phyloP scores from a whole-genome alignment of 1,284 basidiomycete genomes.

The Ceratobasidium sp. region DNA sequence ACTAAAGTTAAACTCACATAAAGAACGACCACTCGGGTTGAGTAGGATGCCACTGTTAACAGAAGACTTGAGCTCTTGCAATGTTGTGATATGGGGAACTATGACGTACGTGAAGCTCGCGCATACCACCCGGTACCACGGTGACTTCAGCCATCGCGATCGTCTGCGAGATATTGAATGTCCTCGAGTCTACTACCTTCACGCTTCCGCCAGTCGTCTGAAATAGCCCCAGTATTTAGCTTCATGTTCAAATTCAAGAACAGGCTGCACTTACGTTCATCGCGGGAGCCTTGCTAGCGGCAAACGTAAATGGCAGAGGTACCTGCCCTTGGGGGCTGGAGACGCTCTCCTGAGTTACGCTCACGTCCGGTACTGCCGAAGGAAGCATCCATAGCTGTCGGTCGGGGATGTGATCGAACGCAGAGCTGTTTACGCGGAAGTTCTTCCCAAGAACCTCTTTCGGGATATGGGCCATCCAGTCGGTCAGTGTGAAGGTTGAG shows the following conservation, averaged over 20 bases:
- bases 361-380: conserved; percentile 4
- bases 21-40: too few species aligned
- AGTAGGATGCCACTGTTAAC: too few species aligned
- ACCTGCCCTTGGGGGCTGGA: conserved; percentile 63
- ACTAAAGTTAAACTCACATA: too few species aligned
- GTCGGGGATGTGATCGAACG: conserved; percentile 54
- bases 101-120: conserved; percentile 67
- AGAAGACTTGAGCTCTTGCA: too few species aligned
- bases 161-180: conserved; percentile 17
- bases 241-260: not conserved
- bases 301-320: conserved; percentile 64
- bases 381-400: conserved; percentile 52
- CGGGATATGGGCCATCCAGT: conserved; percentile 63
- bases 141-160: conserved; percentile 24
- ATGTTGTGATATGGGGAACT: too few species aligned
- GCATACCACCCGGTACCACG: conserved; percentile 49
- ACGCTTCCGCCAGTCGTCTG: conserved; percentile 19
- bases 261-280: conserved; percentile 51
- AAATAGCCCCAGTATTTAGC: not conserved
- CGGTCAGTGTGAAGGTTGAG: conserved; percentile 68
- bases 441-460: conserved; percentile 62
- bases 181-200: conserved; percentile 27
- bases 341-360: conserved; percentile 51
- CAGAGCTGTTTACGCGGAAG: conserved; percentile 29
- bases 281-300: conserved; percentile 63